Percentiles rank a stretch among this genome's conserved stretches.
Evolutionary conservation across 1,284 basidiomycete species (phyloP).

Genomic region (Hymenochaete sp.): DNA sequence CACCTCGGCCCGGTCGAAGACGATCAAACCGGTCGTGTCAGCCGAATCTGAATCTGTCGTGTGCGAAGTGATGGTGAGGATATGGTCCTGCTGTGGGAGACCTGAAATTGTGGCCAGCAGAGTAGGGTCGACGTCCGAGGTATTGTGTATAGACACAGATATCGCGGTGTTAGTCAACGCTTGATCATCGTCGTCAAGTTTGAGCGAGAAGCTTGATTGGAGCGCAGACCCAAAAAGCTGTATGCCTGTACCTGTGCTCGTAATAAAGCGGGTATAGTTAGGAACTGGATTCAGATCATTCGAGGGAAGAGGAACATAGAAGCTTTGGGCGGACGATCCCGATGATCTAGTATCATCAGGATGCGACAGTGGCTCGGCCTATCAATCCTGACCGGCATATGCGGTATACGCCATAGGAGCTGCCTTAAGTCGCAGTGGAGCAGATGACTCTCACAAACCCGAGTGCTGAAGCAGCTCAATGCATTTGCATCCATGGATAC

Average conservation of each 20-base stretch:
- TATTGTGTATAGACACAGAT: neutral
- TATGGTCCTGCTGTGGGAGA: constrained; percentile 24
- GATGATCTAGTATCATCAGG: constrained; percentile 10
- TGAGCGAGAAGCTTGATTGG: constrained; percentile 17
- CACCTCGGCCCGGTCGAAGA: constrained; percentile 25
- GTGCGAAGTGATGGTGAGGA: constrained; percentile 25
- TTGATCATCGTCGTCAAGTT: constrained; percentile 18
- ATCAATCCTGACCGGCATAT: neutral
- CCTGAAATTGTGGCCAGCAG: constrained; percentile 26
- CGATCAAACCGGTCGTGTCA: constrained; percentile 16
- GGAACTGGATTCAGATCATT: neutral
- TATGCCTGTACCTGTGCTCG: constrained; percentile 25
- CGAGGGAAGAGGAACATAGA: constrained; percentile 3
- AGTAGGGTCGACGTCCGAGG: constrained; percentile 20
- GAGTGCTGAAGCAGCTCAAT: too few species aligned
- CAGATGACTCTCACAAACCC: too few species aligned
- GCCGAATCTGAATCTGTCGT: constrained; percentile 18
- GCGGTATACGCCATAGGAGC: neutral
- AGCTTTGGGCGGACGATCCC: constrained; percentile 15
- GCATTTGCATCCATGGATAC: neutral
- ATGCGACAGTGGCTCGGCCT: neutral
- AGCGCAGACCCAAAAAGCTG: constrained; percentile 47
- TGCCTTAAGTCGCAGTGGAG: neutral
- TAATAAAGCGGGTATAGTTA: neutral
- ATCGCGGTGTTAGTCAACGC: neutral